A percentile compares a stretch with the other conserved stretches of the same genome.
phyloP scores from a whole-genome alignment of 139 green algal genomes.

The Eudorina sp. region DNA sequence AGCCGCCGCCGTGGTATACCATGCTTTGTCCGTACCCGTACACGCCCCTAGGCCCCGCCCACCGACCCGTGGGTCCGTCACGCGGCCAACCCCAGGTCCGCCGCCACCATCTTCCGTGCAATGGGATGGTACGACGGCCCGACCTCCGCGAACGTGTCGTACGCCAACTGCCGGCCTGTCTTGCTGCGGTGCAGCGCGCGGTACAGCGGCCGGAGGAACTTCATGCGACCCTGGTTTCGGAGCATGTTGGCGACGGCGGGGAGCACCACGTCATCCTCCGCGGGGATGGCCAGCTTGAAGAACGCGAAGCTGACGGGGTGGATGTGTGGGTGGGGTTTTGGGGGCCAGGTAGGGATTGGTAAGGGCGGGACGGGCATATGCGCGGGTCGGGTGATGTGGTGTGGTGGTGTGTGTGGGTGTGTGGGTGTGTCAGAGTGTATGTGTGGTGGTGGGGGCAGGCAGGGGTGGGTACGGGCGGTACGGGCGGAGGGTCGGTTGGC shows the following conservation, averaged over 20 bases:
- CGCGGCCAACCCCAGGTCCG: slow-evolving; percentile 74
- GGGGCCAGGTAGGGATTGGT: no score
- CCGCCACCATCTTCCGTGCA: slow-evolving; percentile 85
- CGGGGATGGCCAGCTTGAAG: slow-evolving; percentile 75
- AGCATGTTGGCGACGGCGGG: slow-evolving; percentile 68
- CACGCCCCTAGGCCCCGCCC: no score
- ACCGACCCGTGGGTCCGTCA: no score
- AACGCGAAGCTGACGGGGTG: slow-evolving; percentile 25
- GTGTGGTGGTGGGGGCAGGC: no score
- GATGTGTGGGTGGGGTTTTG: neutral
- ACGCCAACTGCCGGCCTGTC: slow-evolving; percentile 63
- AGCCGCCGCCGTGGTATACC: no score
- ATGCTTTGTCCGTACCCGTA: no score
- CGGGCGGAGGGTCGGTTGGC: no score
- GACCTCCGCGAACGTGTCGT: slow-evolving; percentile 74
- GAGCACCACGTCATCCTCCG: slow-evolving; percentile 73
- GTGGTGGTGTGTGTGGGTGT: no score
- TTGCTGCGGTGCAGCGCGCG: slow-evolving; percentile 67
- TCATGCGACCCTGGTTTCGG: slow-evolving; percentile 70
- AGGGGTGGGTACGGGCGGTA: no score
- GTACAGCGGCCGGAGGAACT: slow-evolving; percentile 80
- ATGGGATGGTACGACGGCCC: slow-evolving; percentile 88
- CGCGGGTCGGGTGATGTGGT: no score
- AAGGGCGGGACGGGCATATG: no score
- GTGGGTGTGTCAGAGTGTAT: no score